Evolutionary conservation across 441 rosid genomes (phyloP).

Genomic region (Syzygium malaccense): DNA sequence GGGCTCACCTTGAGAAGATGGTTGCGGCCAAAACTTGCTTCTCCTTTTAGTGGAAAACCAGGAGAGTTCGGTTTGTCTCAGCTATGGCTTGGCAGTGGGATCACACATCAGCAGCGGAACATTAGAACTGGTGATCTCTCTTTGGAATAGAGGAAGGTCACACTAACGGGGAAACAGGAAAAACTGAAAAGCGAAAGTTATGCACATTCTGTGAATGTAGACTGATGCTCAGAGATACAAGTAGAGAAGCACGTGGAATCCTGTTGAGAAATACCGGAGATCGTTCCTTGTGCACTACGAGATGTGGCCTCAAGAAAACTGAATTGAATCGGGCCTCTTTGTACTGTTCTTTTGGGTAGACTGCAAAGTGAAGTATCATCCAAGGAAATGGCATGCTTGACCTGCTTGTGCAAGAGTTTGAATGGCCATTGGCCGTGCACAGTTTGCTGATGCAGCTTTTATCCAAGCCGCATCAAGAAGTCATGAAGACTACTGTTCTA

Average conservation of each 20-base stretch:
- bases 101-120: slow-evolving; percentile 60
- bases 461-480: neutral
- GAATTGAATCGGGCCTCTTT: neutral
- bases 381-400: neutral
- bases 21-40: slow-evolving; percentile 73
- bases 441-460: neutral
- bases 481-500: neutral
- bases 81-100: slow-evolving; percentile 49
- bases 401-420: neutral
- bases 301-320: neutral
- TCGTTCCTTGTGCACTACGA: neutral
- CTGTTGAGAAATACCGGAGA: neutral
- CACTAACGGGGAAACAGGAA: neutral
- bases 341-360: neutral
- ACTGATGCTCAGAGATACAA: neutral
- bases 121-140: slow-evolving; percentile 68
- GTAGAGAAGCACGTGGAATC: neutral
- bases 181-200: slow-evolving; percentile 9
- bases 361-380: neutral
- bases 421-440: neutral
- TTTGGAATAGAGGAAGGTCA: slow-evolving; percentile 25
- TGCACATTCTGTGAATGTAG: neutral
- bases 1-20: slow-evolving; percentile 73
- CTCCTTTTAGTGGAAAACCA: slow-evolving; percentile 57
- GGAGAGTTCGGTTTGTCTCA: slow-evolving; percentile 41